Conservation (phyloP, 176 grass and related monocot species). For the Themeda triandra region DNA sequence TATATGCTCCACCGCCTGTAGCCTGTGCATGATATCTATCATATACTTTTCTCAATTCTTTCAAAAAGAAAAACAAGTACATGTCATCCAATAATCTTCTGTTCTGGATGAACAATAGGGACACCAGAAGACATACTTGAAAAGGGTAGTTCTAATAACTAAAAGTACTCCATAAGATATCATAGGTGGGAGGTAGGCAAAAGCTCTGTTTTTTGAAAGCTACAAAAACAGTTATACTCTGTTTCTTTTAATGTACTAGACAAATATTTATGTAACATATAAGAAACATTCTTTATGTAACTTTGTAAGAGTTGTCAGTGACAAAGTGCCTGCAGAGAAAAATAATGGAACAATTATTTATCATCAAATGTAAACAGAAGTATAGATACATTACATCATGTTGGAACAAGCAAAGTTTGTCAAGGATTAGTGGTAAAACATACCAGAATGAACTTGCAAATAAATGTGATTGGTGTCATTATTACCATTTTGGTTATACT, state of each 20-base stretch:
- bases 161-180: neutral
- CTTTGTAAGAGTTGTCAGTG: neutral
- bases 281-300: neutral
- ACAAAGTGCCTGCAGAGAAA: neutral
- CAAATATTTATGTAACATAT: too few relatives aligned
- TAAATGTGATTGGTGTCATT: neutral
- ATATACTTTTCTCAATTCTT: neutral
- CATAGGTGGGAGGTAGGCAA: neutral
- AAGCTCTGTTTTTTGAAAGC: neutral
- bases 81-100: neutral
- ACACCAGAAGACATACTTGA: neutral
- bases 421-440: neutral
- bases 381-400: neutral
- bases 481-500: neutral
- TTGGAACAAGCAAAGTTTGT: neutral
- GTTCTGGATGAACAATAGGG: neutral
- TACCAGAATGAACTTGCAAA: neutral
- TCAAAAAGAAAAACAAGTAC: neutral
- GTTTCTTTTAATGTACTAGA: neutral
- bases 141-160: neutral
- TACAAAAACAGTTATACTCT: neutral
- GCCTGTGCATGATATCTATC: slow-evolving; percentile 57
- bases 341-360: neutral
- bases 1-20: slow-evolving; percentile 87
- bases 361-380: neutral